These are phyloP conservation scores for Acanthamoeba healyi DNA, from an alignment of 208 protist species.

Conservation along the genomic window DNA sequence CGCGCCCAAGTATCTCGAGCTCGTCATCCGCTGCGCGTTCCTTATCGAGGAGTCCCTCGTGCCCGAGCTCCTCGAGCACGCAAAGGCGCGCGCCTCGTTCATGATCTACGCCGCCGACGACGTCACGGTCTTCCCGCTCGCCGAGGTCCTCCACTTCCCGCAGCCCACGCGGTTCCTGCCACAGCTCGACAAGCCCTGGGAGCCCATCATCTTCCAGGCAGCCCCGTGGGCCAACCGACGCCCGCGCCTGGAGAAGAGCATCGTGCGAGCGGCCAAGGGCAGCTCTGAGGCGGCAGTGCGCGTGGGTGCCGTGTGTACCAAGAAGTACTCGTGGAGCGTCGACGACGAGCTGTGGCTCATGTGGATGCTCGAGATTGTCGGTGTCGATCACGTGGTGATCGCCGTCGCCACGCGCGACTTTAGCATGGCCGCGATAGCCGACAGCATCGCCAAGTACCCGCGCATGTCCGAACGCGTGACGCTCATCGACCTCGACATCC, in stretches of 20 bases:
- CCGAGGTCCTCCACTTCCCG: constrained; percentile 7
- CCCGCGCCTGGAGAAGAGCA: too few species aligned
- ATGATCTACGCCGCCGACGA: not conserved
- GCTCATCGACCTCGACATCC: not conserved
- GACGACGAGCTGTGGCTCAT: constrained; percentile 21
- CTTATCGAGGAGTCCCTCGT: not conserved
- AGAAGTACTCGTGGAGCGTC: constrained; percentile 1
- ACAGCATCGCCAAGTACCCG: not conserved
- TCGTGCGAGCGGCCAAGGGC: not conserved
- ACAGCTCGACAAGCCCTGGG: not conserved
- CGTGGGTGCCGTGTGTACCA: not conserved
- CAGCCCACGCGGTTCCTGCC: not conserved
- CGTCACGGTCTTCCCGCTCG: not conserved
- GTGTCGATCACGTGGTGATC: not conserved
- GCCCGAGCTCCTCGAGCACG: not conserved
- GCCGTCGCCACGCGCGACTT: not conserved
- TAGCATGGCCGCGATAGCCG: not conserved
- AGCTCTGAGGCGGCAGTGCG: not conserved
- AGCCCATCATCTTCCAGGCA: not conserved
- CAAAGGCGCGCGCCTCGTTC: not conserved
- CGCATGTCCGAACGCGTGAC: not conserved
- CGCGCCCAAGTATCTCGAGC: not conserved
- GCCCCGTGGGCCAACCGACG: too few species aligned
- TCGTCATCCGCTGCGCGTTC: constrained; percentile 18
- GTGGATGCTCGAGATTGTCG: constrained; percentile 6